Base-by-base conservation (phyloP, 305 asterid species). In the Fraxinus albicans region DNA sequence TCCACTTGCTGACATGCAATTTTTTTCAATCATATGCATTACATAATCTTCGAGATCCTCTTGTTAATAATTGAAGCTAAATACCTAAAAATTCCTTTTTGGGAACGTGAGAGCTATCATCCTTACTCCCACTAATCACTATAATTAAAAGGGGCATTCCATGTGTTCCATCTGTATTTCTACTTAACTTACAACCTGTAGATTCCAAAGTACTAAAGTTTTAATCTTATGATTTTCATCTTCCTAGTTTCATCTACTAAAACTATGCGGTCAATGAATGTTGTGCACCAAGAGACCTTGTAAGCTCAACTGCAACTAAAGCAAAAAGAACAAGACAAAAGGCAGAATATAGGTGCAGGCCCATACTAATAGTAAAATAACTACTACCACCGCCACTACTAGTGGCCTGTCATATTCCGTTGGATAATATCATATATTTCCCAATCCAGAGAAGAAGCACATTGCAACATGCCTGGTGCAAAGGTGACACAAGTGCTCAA, bases 401-500 rank as follows among this genome's bases (percentile, higher is more conserved):
- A 42, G 50, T 44, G 55, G 55, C 55, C 55, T 12, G 55, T 44
- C 15, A 44, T 44, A 44, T 44, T 44, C 55, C 5, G 4, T 44
- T 44, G 53, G 53, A 44, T 9, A 42, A 42, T 42, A 40, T 40
- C 47, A 42, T 42, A 42, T 10, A 42, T 42, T 42, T 9, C 53
- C 53, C 53, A 42, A 10, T 42, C 53, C 17, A 47, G 58, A 47
- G n/a, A 47, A 47, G 75, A 4, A 50, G 65, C 35, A 29, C 63
- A 69, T 19, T 40, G 60, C 44, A 40, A 83, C 93, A 84, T 83
- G 86, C 98, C 97, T 88, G 98, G 98, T 82, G 98, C 98, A 89
- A 94, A 94, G 73, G 95, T 88, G 79, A 93, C 90, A 53, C 95
- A 93, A 27, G 95, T 90, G 81, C 90, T 85, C 60, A 92, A 87